phyloP scores from a whole-genome alignment of 179 eudicot genomes.

The Drosera spatulata region DNA sequence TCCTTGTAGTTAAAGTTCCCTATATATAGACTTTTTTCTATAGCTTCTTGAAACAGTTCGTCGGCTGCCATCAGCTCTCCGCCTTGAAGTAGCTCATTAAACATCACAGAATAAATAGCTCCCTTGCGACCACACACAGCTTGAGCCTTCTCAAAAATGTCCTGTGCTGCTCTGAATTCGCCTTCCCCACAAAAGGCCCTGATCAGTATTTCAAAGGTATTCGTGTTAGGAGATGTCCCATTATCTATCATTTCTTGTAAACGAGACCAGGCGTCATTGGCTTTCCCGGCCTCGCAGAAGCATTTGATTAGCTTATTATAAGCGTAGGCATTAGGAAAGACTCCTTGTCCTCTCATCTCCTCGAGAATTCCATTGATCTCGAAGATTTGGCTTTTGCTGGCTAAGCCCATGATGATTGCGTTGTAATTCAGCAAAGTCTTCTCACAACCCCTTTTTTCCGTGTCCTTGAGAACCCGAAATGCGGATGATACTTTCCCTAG shows the following conservation, averaged over 20 bases:
- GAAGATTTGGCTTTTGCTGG: constrained; percentile 57
- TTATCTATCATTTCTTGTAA: constrained; percentile 67
- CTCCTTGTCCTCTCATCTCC: constrained; percentile 84
- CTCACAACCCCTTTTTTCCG: constrained; percentile 75
- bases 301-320: constrained; percentile 54
- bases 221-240: constrained; percentile 53
- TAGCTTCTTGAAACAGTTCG: constrained; percentile 46
- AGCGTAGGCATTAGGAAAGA: constrained; percentile 56
- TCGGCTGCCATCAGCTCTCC: constrained; percentile 69
- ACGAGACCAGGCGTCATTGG: constrained; percentile 65
- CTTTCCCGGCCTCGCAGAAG: constrained; percentile 58
- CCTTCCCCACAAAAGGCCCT: constrained; percentile 74
- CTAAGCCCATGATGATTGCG: constrained; percentile 63
- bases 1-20: constrained; percentile 62
- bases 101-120: constrained; percentile 54
- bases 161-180: constrained; percentile 77
- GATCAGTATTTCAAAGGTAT: constrained; percentile 50
- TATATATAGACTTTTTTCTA: constrained; percentile 50
- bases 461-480: constrained; percentile 88
- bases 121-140: constrained; percentile 58
- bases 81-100: constrained; percentile 69
- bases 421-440: constrained; percentile 78
- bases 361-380: constrained; percentile 84
- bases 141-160: constrained; percentile 61
- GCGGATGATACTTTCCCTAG: constrained; percentile 75